These are phyloP conservation scores for Ustilago bromivora DNA, from an alignment of 1,284 basidiomycete genomes.

Conservation along the genomic window DNA sequence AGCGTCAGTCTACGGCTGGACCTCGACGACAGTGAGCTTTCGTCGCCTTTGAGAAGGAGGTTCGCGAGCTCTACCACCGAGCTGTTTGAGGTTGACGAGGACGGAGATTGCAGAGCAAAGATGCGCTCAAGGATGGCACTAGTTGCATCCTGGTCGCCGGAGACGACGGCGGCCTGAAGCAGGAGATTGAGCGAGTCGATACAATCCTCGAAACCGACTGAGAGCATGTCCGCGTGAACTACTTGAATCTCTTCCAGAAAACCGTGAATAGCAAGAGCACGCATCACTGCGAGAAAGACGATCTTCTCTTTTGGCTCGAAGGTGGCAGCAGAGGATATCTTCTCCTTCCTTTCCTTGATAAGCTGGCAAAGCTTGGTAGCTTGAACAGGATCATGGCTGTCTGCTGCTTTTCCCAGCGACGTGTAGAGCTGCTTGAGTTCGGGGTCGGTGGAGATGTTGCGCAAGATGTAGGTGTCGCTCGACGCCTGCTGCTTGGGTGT, in stretches of 20 bases:
- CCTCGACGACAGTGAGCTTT: background rate
- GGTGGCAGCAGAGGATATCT: constrained; percentile 3
- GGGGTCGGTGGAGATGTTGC: constrained; percentile 33
- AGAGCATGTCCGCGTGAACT: constrained; percentile 50
- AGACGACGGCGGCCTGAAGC: constrained; percentile 46
- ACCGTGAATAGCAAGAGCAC: constrained; percentile 40
- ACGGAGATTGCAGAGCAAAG: constrained; percentile 13
- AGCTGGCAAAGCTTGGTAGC: constrained; percentile 25
- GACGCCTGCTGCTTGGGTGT: constrained; percentile 3
- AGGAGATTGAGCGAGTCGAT: constrained; percentile 49
- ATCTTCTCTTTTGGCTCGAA: constrained; percentile 34
- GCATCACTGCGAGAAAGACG: constrained; percentile 41
- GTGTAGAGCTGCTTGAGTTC: constrained; percentile 46
- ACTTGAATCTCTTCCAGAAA: constrained; percentile 35
- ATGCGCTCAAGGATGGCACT: constrained; percentile 35
- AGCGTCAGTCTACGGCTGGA: constrained; percentile 7
- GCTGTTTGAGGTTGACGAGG: background rate
- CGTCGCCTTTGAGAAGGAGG: constrained; percentile 8
- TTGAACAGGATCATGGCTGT: constrained; percentile 28
- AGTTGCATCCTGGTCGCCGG: constrained; percentile 22
- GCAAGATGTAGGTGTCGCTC: constrained; percentile 30
- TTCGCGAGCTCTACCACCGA: constrained; percentile 17
- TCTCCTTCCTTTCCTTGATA: constrained; percentile 39
- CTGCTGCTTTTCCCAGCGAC: constrained; percentile 22
- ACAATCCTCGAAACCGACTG: constrained; percentile 26